Conservation (phyloP, 2,329 filamentous ascomycete genomes). For the Hymenoscyphus fructigenus region DNA sequence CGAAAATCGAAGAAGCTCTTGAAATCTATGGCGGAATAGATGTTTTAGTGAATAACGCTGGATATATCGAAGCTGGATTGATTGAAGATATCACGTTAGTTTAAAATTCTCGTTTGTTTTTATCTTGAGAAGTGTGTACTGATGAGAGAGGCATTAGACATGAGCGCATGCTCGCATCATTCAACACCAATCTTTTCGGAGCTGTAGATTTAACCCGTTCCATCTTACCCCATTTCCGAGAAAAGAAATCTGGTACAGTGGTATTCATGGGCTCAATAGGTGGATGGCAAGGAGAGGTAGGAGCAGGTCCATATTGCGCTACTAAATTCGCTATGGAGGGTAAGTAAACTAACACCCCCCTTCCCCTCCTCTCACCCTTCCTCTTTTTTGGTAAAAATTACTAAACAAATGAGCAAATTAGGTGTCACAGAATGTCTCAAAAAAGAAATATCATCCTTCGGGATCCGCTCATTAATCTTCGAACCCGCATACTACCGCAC, state of each 20-base stretch:
- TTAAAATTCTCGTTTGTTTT: not conserved
- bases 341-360: no score
- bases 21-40: conserved; percentile 35
- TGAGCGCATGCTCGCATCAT: conserved; percentile 29
- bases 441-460: conserved; percentile 13
- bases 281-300: conserved; percentile 13
- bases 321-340: conserved; percentile 22
- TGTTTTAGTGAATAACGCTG: conserved; percentile 40
- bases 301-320: conserved; percentile 14
- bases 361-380: no score
- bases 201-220: conserved; percentile 48
- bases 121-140: not conserved
- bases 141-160: not conserved
- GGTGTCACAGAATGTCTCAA: conserved; percentile 11
- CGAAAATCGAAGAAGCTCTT: conserved; percentile 37
- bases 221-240: conserved; percentile 48
- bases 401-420: no score
- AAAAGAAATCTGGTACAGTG: conserved; percentile 39
- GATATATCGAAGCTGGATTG: conserved; percentile 26
- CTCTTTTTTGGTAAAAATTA: no score
- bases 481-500: conserved; percentile 52
- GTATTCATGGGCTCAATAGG: conserved; percentile 22
- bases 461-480: conserved; percentile 30
- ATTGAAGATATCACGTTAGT: conserved; percentile 34
- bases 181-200: conserved; percentile 56